Base-by-base conservation (phyloP, 2,329 filamentous ascomycete genomes). In the Colletotrichum sp. region DNA sequence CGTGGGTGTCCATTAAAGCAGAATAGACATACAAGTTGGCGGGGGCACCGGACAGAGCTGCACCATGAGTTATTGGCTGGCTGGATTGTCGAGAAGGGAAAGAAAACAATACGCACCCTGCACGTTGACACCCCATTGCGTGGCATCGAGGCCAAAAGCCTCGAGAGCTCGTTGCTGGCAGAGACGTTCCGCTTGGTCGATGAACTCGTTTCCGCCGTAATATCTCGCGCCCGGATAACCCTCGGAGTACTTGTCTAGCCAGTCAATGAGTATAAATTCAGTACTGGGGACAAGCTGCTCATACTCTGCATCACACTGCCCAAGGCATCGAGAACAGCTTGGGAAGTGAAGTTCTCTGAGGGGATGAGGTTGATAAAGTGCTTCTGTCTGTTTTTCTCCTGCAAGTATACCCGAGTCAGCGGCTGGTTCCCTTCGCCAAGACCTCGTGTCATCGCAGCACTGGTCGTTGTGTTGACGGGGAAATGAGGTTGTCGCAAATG, bases 351-450 rank as follows among this genome's bases (percentile, higher is more conserved):
- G 88, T 98, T 98, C 87, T 98, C 96, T 8, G 96, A 98, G 24
- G 96, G 96, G 79, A 98, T 98, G 74, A 98, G 90, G 86, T 99
- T 99, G 88, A 99, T 98, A 83, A 98, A 99, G 86, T 99, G 96
- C 86, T 98, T 98, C 86, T 99, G 97, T 80, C 97, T 92, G 80
- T 91, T 91, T 92, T 99, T 99, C 89, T 99, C 97, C 95, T 98
- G 44, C 13, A 52, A 55, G 74, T 75, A 76, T n/a, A 22, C 16
- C 22, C 28, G 55, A 26, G n/a, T 78, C 72, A 78, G 65, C 55
- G 39, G 26, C 32, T 36, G 12, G 18, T 30, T 55, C 39, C 70
- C 22, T 13, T 28, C 8, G 24, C 34, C 28, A 24, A 7, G 9
- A 22, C 22, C 30, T 6, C 9, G 22, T 15, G 13, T 26, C 28